phyloP scores from a whole-genome alignment of 805 yeast species.

The Saturnispora hagleri region DNA sequence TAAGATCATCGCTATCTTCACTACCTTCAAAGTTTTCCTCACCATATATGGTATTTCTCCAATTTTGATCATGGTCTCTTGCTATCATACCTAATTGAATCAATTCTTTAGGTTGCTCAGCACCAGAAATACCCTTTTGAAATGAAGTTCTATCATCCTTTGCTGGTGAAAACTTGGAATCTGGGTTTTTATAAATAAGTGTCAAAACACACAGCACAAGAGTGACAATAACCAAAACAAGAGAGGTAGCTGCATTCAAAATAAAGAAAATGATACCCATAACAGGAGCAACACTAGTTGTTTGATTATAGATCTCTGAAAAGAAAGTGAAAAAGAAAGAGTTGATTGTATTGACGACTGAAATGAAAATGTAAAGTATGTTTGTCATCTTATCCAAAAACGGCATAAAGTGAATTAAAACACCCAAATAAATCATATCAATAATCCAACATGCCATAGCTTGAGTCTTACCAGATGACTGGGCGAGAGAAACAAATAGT shows the following conservation, averaged over 20 bases:
- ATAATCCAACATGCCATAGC: slow-evolving; percentile 66
- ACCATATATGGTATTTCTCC: slow-evolving; percentile 61
- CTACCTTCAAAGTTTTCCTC: slow-evolving; percentile 15
- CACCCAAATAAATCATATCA: slow-evolving; percentile 61
- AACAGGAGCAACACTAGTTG: slow-evolving; percentile 66
- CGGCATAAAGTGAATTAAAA: slow-evolving; percentile 58
- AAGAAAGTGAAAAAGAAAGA: slow-evolving; percentile 82
- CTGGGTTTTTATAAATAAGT: slow-evolving; percentile 74
- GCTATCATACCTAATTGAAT: slow-evolving; percentile 77
- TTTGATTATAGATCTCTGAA: slow-evolving; percentile 75
- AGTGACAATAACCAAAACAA: slow-evolving; percentile 61
- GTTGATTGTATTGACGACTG: slow-evolving; percentile 64
- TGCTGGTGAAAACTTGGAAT: slow-evolving; percentile 80
- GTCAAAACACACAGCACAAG: slow-evolving; percentile 57
- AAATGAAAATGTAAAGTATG: slow-evolving; percentile 60
- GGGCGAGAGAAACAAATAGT: slow-evolving; percentile 69
- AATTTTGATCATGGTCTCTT: slow-evolving; percentile 62
- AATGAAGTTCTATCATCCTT: slow-evolving; percentile 89
- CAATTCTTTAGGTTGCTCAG: slow-evolving; percentile 35
- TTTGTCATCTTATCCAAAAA: slow-evolving; percentile 80
- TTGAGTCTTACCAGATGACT: slow-evolving; percentile 73
- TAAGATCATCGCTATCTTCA: background rate
- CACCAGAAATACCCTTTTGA: slow-evolving; percentile 34
- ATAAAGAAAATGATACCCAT: slow-evolving; percentile 91
- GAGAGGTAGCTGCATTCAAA: slow-evolving; percentile 80